A percentile compares a stretch with the other conserved stretches of the same genome.
phyloP scores from a whole-genome alignment of 169 alveolate species.

The Cryptosporidium canis region DNA sequence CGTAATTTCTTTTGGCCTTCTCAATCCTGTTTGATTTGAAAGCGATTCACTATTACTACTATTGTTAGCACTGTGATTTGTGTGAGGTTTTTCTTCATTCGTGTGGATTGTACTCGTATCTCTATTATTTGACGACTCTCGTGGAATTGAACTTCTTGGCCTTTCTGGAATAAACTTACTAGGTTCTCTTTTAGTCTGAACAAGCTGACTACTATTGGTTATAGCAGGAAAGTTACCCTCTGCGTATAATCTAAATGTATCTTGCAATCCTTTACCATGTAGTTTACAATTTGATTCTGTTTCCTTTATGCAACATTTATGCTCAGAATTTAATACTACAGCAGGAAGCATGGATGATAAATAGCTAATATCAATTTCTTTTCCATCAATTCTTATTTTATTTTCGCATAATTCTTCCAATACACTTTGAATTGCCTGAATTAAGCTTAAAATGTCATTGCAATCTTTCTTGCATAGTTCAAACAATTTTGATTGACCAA shows the following conservation, averaged over 20 bases:
- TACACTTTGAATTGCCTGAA: constrained; percentile 21
- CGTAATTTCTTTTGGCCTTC: neutral
- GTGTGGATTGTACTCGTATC: neutral
- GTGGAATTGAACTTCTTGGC: constrained; percentile 62
- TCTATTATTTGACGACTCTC: constrained; percentile 17
- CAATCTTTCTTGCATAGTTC: constrained; percentile 30
- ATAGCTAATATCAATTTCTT: constrained; percentile 55
- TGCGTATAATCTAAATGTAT: constrained; percentile 41
- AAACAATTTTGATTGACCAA: constrained; percentile 50
- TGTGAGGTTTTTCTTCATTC: neutral
- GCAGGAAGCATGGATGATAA: constrained; percentile 14
- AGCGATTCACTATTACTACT: neutral
- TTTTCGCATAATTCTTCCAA: constrained; percentile 32
- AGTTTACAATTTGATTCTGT: constrained; percentile 29
- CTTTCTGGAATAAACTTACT: constrained; percentile 49
- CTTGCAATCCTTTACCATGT: constrained; percentile 66
- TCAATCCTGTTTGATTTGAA: constrained; percentile 10
- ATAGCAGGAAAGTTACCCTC: constrained; percentile 62
- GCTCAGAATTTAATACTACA: constrained; percentile 6
- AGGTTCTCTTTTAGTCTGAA: neutral
- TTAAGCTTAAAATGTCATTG: constrained; percentile 33
- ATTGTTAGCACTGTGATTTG: neutral
- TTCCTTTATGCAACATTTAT: constrained; percentile 37
- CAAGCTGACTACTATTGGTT: neutral
- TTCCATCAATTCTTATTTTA: constrained; percentile 60